phyloP scores from a whole-genome alignment of 2,329 filamentous ascomycete genomes.

The Salinomyces thailandicus region DNA sequence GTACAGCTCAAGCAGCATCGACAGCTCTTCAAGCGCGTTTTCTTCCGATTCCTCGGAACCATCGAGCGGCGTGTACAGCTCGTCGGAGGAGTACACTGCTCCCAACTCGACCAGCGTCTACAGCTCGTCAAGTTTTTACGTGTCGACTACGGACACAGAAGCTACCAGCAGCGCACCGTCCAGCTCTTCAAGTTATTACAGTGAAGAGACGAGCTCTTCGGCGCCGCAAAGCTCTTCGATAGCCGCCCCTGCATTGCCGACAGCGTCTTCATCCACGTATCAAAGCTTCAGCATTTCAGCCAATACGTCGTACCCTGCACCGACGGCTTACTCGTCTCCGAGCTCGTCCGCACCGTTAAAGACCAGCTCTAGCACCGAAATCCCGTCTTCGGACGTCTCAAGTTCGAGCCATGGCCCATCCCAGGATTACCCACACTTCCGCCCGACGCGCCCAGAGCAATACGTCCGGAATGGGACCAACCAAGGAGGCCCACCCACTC shows the following conservation, averaged over 20 bases:
- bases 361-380: neutral
- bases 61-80: neutral
- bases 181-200: neutral
- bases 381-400: neutral
- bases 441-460: neutral
- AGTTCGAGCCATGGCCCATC: too few relatives aligned
- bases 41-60: neutral
- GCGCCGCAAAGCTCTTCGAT: too few relatives aligned
- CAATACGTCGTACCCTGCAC: neutral
- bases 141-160: neutral
- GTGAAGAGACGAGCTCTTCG: neutral
- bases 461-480: too few relatives aligned
- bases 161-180: slow-evolving; percentile 1
- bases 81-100: neutral
- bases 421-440: neutral
- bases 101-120: neutral
- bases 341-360: neutral
- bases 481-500: too few relatives aligned
- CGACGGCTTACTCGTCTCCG: neutral
- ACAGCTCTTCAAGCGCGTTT: neutral
- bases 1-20: too few relatives aligned
- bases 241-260: neutral
- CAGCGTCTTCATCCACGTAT: neutral
- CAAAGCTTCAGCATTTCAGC: neutral
- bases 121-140: neutral